These are phyloP conservation scores for Colletotrichum paranaense DNA, from an alignment of 2,329 filamentous ascomycete species.

Conservation along the genomic window DNA sequence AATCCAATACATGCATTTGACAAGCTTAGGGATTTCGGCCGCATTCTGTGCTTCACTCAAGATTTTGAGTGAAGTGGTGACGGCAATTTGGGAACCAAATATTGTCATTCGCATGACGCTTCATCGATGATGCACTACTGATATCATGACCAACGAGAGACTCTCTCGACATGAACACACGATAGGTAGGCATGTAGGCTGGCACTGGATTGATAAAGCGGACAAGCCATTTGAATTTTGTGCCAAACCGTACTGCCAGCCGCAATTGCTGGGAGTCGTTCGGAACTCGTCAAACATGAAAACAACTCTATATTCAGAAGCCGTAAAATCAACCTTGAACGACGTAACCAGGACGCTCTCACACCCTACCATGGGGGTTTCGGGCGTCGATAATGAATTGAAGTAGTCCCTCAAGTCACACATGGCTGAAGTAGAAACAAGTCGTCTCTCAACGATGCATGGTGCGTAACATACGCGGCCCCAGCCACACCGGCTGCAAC, in stretches of 20 bases:
- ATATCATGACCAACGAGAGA: not conserved
- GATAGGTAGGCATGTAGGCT: not conserved
- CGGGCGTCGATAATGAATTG: not conserved
- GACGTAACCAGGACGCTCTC: not conserved
- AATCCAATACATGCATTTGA: too few relatives aligned
- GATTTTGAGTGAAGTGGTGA: not conserved
- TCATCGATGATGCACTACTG: not conserved
- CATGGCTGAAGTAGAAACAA: not conserved
- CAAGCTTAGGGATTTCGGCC: too few relatives aligned
- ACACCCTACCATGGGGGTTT: not conserved
- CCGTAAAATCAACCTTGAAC: not conserved
- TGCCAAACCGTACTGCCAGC: too few relatives aligned
- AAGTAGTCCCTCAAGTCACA: not conserved
- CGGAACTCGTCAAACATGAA: not conserved
- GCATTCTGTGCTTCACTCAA: not conserved
- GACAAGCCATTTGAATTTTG: not conserved
- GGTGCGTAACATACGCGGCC: not conserved
- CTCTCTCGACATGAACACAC: not conserved
- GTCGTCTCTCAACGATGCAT: not conserved
- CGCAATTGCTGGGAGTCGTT: not conserved
- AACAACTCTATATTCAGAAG: not conserved
- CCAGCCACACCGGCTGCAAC: not conserved
- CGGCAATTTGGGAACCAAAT: not conserved
- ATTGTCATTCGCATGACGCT: not conserved
- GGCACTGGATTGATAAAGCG: not conserved